Base-by-base conservation (phyloP, 768 basidiomycete genomes). In the Tylopilus balloui region DNA sequence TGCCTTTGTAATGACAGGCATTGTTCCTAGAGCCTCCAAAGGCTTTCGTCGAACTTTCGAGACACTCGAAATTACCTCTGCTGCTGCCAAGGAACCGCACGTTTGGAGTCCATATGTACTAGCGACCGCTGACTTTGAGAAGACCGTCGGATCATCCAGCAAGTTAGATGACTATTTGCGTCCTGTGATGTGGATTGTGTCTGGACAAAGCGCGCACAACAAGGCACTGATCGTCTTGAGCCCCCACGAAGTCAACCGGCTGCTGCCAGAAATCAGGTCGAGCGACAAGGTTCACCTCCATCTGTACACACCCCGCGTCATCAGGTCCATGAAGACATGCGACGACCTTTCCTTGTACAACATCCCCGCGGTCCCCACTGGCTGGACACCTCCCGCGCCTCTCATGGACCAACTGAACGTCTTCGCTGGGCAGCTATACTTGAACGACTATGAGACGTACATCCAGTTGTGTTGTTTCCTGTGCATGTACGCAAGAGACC, bases 271-370 rank as follows among this genome's bases (percentile, higher is more conserved):
- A 0, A 73, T 78, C 42, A 65, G 66, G 12, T 34, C 40, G 31
- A 66, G 64, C 54, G 55, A 55, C 8, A 17, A 48, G 6, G 70
- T 75, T 2, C 62, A 65, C 42, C 65, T 78, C 9, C 77, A 78
- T 44, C 24, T 68, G 3, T 78, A 77, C 53, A 57, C 72, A 1
- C 71, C 76, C 9, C 61, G 71, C 1, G 68, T 67, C 36, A 67
- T 58, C 2, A 52, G 58, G 35, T 57, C 56, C 5, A 72, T 70
- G 66, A 56, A 52, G 17, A 52, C 72, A 4, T 66, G 70, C 31
- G 77, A 78, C 24, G 56, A 65, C 28, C 57, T 69, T 3, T 11
- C 4, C 3, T 43, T 66, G 13, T 49, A 56, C 31, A 37, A 5
- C 19, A 31, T 51, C 14, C 62, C 57, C 5, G 3, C 44, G 1